Conservation (phyloP, 345 rosid genomes). For the Psidium guajava region DNA sequence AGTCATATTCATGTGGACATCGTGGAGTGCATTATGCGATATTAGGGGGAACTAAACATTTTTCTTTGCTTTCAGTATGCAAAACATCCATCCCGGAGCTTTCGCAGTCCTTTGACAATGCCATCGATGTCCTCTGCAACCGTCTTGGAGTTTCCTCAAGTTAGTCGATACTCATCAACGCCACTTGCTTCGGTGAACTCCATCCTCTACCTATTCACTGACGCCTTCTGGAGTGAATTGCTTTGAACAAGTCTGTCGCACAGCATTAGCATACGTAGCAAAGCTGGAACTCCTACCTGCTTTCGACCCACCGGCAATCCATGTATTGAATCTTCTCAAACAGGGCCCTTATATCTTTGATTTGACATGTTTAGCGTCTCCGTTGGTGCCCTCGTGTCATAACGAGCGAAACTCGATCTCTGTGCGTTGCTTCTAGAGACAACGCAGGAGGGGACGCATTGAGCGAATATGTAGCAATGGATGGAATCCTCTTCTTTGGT, state of each 20-base stretch:
- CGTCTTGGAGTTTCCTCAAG: conserved; percentile 23
- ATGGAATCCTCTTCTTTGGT: too few relatives aligned
- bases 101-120: conserved; percentile 30
- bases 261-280: too few relatives aligned
- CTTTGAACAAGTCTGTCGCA: background rate
- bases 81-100: conserved; percentile 38
- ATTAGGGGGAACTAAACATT: background rate
- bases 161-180: background rate
- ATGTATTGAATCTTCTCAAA: too few relatives aligned
- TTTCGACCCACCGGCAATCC: too few relatives aligned
- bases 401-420: too few relatives aligned
- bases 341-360: too few relatives aligned
- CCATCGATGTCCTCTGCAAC: conserved; percentile 20
- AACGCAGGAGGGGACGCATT: too few relatives aligned
- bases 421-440: too few relatives aligned
- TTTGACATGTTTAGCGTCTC: too few relatives aligned
- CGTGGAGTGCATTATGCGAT: background rate
- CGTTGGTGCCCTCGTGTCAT: too few relatives aligned
- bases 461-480: too few relatives aligned
- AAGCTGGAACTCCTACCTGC: too few relatives aligned
- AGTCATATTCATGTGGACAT: background rate
- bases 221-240: background rate
- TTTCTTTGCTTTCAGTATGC: conserved; percentile 21
- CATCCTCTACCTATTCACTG: background rate
- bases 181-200: background rate